A percentile compares a stretch with the other conserved stretches of the same genome.
These are phyloP conservation scores for Avena eriantha DNA, from an alignment of 176 grass and related monocot genomes.

Conservation along the genomic window DNA sequence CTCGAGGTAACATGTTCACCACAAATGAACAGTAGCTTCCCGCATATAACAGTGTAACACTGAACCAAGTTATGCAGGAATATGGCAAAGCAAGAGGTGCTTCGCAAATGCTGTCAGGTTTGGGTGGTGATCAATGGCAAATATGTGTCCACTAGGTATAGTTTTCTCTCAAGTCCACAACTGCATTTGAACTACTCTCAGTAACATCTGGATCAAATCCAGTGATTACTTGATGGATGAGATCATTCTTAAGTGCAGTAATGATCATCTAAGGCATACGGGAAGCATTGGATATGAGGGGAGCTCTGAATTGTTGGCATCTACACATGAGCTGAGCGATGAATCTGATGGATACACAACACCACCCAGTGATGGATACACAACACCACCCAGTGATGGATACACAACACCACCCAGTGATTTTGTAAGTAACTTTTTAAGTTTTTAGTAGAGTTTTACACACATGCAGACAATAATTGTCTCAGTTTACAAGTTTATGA, in stretches of 20 bases:
- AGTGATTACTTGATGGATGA: slow-evolving; percentile 22
- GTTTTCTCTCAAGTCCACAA: background rate
- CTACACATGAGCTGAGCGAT: slow-evolving; percentile 45
- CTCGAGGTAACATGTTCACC: slow-evolving; percentile 1
- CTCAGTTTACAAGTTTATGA: slow-evolving; percentile 21
- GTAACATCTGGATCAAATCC: slow-evolving; percentile 29
- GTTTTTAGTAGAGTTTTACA: background rate
- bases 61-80: slow-evolving; percentile 40
- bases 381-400: background rate
- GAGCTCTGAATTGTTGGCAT: slow-evolving; percentile 39
- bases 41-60: background rate
- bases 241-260: slow-evolving; percentile 41
- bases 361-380: too few relatives aligned
- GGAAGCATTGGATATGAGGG: slow-evolving; percentile 45
- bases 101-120: slow-evolving; percentile 49
- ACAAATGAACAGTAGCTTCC: background rate
- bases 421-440: slow-evolving; percentile 41
- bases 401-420: slow-evolving; percentile 44
- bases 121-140: slow-evolving; percentile 56
- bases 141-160: slow-evolving; percentile 55
- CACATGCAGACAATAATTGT: background rate
- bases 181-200: background rate
- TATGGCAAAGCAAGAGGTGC: slow-evolving; percentile 43
- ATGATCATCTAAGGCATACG: slow-evolving; percentile 40
- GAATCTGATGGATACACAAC: slow-evolving; percentile 46